Percentiles rank a stretch among this genome's conserved stretches.
These are phyloP conservation scores for Murraya paniculata DNA, from an alignment of 345 rosid genomes.

Conservation along the genomic window DNA sequence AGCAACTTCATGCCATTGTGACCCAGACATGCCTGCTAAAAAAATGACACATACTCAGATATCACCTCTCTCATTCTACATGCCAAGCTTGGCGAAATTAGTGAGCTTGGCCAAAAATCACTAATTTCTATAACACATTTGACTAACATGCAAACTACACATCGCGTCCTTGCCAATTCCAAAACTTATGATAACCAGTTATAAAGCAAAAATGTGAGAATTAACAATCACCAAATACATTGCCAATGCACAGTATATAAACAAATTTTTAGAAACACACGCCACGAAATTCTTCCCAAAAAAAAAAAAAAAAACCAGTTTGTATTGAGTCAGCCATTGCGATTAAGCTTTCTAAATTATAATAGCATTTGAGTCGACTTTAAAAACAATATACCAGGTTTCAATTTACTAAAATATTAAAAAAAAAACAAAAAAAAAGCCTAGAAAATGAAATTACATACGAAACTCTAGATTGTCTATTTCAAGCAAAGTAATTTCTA, in stretches of 20 bases:
- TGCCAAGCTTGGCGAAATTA: background rate
- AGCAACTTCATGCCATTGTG: conserved; percentile 53
- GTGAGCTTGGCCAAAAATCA: no score
- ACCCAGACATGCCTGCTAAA: conserved; percentile 28
- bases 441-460: background rate
- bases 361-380: no score
- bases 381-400: background rate
- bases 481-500: background rate
- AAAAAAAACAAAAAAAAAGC: no score
- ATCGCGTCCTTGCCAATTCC: conserved; percentile 34
- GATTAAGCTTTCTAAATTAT: no score
- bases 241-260: background rate
- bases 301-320: background rate
- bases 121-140: background rate
- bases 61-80: background rate
- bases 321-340: no score
- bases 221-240: background rate
- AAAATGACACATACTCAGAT: background rate
- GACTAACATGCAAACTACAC: background rate
- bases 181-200: conserved; percentile 28
- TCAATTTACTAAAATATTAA: no score
- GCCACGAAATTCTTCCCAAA: background rate
- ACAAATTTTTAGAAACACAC: background rate
- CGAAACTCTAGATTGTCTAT: background rate
- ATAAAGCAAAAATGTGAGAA: conserved; percentile 6